phyloP scores from a whole-genome alignment of 257 asterid genomes.

The Scutellaria barbata region DNA sequence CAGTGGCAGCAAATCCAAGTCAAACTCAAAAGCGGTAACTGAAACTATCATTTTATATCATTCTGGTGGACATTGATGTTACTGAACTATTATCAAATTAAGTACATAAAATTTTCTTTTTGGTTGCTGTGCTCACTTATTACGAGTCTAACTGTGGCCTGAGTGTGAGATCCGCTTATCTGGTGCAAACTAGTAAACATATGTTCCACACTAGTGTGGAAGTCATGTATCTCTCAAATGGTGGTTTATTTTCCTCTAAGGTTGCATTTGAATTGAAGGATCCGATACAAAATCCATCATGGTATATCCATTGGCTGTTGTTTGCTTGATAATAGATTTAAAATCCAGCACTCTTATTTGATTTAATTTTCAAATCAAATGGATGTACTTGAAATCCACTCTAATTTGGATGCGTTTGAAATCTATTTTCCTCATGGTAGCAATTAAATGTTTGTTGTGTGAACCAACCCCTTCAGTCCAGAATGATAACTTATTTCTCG shows the following conservation, averaged over 20 bases:
- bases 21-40: conserved; percentile 59
- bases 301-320: too few relatives aligned
- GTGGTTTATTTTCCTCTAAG: too few relatives aligned
- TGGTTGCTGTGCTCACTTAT: not conserved
- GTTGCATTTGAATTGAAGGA: too few relatives aligned
- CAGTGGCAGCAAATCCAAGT: conserved; percentile 64
- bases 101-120: conserved; percentile 10
- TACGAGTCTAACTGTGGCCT: not conserved
- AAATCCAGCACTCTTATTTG: too few relatives aligned
- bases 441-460: not conserved
- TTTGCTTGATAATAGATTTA: too few relatives aligned
- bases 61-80: conserved; percentile 11
- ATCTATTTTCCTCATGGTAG: not conserved
- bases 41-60: not conserved
- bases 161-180: conserved; percentile 1
- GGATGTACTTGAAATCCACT: too few relatives aligned
- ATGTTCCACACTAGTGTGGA: conserved; percentile 1
- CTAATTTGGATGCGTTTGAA: too few relatives aligned
- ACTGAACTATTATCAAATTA: not conserved
- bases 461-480: not conserved
- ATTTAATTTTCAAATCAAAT: too few relatives aligned
- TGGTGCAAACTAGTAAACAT: not conserved
- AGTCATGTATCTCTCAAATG: not conserved
- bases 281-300: too few relatives aligned
- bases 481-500: not conserved